Conservation (phyloP, 495 filamentous ascomycete genomes). For the Neurospora sp. region DNA sequence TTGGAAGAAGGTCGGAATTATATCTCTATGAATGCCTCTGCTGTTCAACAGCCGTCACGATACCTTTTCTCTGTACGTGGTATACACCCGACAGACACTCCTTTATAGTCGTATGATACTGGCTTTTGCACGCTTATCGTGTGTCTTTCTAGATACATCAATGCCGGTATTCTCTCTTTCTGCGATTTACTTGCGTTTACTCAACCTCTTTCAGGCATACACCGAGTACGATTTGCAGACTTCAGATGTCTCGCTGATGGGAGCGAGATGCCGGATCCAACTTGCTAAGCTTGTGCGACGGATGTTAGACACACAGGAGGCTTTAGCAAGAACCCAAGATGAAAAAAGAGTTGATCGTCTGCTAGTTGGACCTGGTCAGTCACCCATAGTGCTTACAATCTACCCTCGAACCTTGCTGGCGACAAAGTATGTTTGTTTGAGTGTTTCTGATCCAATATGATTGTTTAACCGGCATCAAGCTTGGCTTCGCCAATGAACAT, state of each 20-base stretch:
- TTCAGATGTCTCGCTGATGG: neutral
- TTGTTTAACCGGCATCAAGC: no score
- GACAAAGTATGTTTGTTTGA: no score
- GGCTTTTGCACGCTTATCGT: neutral
- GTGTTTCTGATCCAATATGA: no score
- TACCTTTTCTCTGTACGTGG: neutral
- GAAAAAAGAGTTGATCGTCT: neutral
- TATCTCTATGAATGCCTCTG: neutral
- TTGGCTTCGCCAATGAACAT: no score
- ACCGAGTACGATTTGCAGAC: neutral
- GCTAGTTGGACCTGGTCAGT: neutral
- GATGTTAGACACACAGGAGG: neutral
- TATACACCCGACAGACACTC: neutral
- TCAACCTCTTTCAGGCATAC: neutral
- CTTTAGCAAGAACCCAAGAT: neutral
- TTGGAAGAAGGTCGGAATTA: fast-evolving
- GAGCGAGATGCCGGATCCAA: neutral
- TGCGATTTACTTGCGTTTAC: neutral
- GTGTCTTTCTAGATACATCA: neutral
- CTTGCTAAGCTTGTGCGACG: neutral
- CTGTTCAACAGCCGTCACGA: neutral
- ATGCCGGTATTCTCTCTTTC: neutral
- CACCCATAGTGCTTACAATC: no score
- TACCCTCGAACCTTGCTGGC: no score
- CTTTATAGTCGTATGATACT: neutral